Conservation (phyloP, 768 basidiomycete species). For the Boletus barrowsii region DNA sequence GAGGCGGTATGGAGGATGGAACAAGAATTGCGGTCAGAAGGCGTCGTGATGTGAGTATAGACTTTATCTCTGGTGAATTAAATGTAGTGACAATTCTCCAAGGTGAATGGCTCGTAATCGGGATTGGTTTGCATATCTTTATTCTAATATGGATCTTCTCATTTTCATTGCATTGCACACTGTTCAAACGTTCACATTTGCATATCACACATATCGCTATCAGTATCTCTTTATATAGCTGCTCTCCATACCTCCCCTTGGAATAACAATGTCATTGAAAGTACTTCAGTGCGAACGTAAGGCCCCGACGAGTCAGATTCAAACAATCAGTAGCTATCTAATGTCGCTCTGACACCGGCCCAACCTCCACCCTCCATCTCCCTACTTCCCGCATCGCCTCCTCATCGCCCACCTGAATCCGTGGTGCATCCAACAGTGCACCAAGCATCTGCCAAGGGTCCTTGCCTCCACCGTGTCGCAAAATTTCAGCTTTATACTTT, state of each 20-base stretch:
- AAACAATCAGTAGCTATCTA: conserved; percentile 26
- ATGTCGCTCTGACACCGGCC: conserved; percentile 59
- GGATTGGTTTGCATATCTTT: conserved; percentile 10
- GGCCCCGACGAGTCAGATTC: too few species aligned
- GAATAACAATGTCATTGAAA: conserved; percentile 2
- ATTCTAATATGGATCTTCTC: conserved; percentile 17
- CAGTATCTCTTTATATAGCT: background rate
- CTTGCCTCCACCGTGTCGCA: conserved; percentile 82
- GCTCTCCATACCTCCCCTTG: background rate
- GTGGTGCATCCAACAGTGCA: conserved; percentile 57
- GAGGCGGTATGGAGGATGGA: conserved; percentile 35
- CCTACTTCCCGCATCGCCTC: conserved; percentile 90
- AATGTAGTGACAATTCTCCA: background rate
- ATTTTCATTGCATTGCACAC: background rate
- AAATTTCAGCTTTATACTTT: conserved; percentile 69
- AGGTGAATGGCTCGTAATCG: conserved; percentile 5
- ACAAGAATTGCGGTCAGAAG: conserved; percentile 28
- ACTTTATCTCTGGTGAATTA: too few species aligned
- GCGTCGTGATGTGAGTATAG: conserved; percentile 12
- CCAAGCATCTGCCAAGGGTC: conserved; percentile 96
- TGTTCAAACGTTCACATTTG: background rate
- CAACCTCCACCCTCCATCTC: conserved; percentile 80
- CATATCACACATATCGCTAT: background rate
- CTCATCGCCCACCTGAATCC: conserved; percentile 68
- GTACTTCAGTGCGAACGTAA: background rate